These are phyloP conservation scores for Exophiala calicioides DNA, from an alignment of 2,329 filamentous ascomycete species.

Conservation along the genomic window DNA sequence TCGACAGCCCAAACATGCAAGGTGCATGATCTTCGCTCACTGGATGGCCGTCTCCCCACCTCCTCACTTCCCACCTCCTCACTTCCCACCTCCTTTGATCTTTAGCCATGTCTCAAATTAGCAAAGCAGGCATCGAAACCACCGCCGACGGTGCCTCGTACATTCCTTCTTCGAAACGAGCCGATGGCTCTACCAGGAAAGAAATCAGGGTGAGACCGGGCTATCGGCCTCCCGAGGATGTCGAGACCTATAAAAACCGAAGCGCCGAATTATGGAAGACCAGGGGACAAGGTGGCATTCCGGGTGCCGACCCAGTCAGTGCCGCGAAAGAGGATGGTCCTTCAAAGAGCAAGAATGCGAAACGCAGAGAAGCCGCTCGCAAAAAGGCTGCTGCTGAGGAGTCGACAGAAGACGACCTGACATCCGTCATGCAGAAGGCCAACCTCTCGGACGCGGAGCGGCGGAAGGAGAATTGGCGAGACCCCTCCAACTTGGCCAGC, in stretches of 20 bases:
- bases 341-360: conserved; percentile 81
- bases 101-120: conserved; percentile 16
- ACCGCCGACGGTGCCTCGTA: conserved; percentile 80
- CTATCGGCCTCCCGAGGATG: conserved; percentile 90
- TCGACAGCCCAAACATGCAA: too few relatives aligned
- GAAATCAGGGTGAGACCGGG: conserved; percentile 93
- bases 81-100: too few relatives aligned
- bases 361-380: conserved; percentile 62
- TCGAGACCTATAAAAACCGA: conserved; percentile 93
- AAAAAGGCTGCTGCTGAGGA: conserved; percentile 60
- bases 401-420: conserved; percentile 37
- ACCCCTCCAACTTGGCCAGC: conserved; percentile 30
- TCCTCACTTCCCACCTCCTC: too few relatives aligned
- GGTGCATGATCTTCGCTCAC: too few relatives aligned
- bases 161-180: conserved; percentile 81
- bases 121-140: conserved; percentile 70
- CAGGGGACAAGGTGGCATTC: conserved; percentile 68
- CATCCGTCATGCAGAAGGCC: conserved; percentile 27
- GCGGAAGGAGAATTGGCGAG: conserved; percentile 34
- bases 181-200: conserved; percentile 88
- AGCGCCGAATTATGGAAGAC: conserved; percentile 83
- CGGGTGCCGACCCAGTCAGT: conserved; percentile 66
- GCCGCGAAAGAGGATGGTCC: conserved; percentile 53
- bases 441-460: conserved; percentile 22
- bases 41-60: too few relatives aligned